Evolutionary conservation across 225 moss, liverwort and hornwort genomes (phyloP).

Genomic region (Pleurozium schreberi): DNA sequence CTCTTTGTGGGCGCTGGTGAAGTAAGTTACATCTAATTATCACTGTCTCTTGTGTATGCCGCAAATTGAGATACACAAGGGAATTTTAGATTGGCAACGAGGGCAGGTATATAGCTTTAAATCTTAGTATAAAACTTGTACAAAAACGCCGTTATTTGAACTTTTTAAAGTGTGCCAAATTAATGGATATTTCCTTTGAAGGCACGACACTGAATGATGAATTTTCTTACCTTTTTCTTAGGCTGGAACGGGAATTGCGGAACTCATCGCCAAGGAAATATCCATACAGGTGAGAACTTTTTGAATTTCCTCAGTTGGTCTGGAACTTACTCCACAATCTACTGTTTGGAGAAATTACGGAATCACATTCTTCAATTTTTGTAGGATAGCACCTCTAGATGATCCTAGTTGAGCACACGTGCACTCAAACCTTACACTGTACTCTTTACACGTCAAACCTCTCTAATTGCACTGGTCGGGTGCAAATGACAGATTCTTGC

Average conservation of each 20-base stretch:
- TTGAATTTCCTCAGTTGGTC: neutral
- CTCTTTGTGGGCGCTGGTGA: conserved; percentile 77
- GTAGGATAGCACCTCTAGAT: neutral
- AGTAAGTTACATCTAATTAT: conserved; percentile 4
- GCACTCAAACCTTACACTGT: neutral
- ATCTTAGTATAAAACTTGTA: neutral
- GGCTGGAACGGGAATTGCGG: conserved; percentile 85
- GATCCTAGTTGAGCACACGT: neutral
- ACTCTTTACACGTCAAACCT: neutral
- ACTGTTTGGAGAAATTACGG: neutral
- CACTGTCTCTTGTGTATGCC: neutral
- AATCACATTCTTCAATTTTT: neutral
- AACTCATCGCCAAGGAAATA: conserved; percentile 55
- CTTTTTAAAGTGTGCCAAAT: neutral
- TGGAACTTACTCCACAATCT: neutral
- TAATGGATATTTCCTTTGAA: neutral
- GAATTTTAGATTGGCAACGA: neutral
- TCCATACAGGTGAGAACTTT: conserved; percentile 32
- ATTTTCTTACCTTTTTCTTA: neutral
- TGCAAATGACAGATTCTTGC: neutral
- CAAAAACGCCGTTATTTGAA: too few relatives aligned
- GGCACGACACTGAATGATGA: neutral
- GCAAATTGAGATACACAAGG: neutral
- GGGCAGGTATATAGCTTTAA: neutral
- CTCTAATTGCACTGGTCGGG: neutral